Evolutionary conservation across 108 stramenopile species (phyloP), one percentile per base, ranked within the genome.

Genomic region (Cyclotella cryptica): DNA sequence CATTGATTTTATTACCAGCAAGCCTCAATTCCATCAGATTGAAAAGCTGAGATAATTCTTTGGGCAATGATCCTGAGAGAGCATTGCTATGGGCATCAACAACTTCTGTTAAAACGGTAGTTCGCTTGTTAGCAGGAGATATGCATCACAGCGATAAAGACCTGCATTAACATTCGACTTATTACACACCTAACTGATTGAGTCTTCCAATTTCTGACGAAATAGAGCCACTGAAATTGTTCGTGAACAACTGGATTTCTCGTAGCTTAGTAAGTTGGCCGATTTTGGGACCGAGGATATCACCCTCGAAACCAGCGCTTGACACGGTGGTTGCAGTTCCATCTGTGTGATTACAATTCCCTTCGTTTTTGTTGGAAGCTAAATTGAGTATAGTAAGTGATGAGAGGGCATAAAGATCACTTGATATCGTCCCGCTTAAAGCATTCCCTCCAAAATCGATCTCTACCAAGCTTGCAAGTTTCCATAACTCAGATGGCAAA

Each of bases 401-500:
- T 53, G 52, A 19, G 6, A 53, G 52, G n/a, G 9, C 44, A 45
- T 45, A 45, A 12, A 45, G 44, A 9, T 45, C n/a, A n/a, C n/a
- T n/a, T n/a, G n/a, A n/a, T n/a, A n/a, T n/a, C n/a, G n/a, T n/a
- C n/a, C n/a, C 44, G 13, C 13, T 45, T 45, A 13, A 13, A 9
- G 13, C 13, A 9, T 12, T 12, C 9, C 44, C 44, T 12, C 44
- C 13, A 13, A 45, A 13, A 45, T 45, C 44, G 11, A 45, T 9
- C 13, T 45, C 54, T 55, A 18, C 10, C 15, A 55, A 18, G 10
- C 10, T 55, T 9, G 10, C n/a, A 18, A 55, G 19, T 24, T 61
- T 35, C 29, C 66, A 66, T 6, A 74, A 3, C 46, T 74, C 73
- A 14, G 73, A 24, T 17, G 67, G 73, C 19, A 74, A 67, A 21